phyloP scores from a whole-genome alignment of 257 asterid species.

The Penstemon davidsonii region DNA sequence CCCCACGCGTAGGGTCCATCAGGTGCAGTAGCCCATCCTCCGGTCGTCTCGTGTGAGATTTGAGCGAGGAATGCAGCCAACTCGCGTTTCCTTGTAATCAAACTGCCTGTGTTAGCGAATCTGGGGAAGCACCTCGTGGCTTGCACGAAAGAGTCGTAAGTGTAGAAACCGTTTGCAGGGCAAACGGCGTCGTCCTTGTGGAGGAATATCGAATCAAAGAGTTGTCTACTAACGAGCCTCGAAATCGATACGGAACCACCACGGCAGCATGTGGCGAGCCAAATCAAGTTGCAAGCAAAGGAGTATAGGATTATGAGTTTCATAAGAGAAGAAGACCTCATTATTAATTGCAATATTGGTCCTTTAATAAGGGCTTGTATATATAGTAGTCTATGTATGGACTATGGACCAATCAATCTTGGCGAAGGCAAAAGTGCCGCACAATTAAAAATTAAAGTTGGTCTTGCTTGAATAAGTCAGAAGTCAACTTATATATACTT shows the following conservation, averaged over 20 bases:
- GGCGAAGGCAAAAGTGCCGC: not conserved
- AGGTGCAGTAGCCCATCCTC: slow-evolving; percentile 51
- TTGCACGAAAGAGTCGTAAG: slow-evolving; percentile 41
- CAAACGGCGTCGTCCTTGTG: slow-evolving; percentile 50
- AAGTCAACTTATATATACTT: slow-evolving; percentile 3
- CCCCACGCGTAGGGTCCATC: slow-evolving; percentile 57
- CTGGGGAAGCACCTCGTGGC: slow-evolving; percentile 38
- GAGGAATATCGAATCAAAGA: slow-evolving; percentile 38
- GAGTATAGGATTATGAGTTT: not conserved
- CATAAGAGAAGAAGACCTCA: not conserved
- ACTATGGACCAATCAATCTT: too few species aligned
- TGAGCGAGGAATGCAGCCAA: slow-evolving; percentile 51
- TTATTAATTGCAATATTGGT: not conserved
- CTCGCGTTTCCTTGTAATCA: slow-evolving; percentile 35
- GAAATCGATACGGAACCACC: slow-evolving; percentile 26
- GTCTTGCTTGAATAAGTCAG: slow-evolving; percentile 19
- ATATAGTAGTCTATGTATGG: too few species aligned
- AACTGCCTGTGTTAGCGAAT: slow-evolving; percentile 39
- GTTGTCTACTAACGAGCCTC: slow-evolving; percentile 23
- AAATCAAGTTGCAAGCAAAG: slow-evolving; percentile 17
- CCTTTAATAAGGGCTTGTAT: not conserved
- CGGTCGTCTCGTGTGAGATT: slow-evolving; percentile 52
- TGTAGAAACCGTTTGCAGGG: slow-evolving; percentile 47
- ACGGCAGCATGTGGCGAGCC: not conserved
- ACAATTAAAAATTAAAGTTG: too few species aligned